Percentiles rank a stretch among this genome's conserved stretches.
phyloP scores from a whole-genome alignment of 1,284 basidiomycete species.

The Grifola frondosa region DNA sequence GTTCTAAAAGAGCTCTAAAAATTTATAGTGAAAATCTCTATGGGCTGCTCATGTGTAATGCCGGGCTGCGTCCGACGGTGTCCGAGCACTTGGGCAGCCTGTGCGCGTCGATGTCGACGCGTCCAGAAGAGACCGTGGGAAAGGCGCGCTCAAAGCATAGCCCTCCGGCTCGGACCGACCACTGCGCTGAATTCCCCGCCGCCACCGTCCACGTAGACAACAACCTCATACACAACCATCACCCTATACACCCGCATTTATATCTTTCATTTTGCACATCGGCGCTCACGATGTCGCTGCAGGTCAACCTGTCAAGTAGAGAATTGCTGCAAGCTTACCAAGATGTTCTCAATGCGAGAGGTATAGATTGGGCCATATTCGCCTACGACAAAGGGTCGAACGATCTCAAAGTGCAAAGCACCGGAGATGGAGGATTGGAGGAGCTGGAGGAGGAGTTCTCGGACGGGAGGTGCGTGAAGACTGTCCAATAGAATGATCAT shows the following conservation, averaged over 20 bases:
- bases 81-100: too few species aligned
- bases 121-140: too few species aligned
- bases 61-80: too few species aligned
- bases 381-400: slow-evolving; percentile 86
- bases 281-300: slow-evolving; percentile 59
- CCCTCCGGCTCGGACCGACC: too few species aligned
- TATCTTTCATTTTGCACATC: neutral
- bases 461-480: slow-evolving; percentile 78
- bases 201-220: neutral
- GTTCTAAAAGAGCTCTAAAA: too few species aligned
- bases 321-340: slow-evolving; percentile 81
- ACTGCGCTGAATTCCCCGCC: too few species aligned
- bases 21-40: too few species aligned
- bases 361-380: slow-evolving; percentile 86
- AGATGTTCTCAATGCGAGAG: slow-evolving; percentile 70
- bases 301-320: slow-evolving; percentile 70
- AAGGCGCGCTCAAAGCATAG: too few species aligned
- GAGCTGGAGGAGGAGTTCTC: slow-evolving; percentile 94
- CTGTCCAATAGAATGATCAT: too few species aligned
- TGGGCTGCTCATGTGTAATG: too few species aligned
- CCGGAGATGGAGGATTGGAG: slow-evolving; percentile 84
- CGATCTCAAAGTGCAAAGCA: slow-evolving; percentile 87
- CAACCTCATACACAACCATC: neutral
- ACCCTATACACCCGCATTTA: neutral
- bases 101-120: too few species aligned